Evolutionary conservation across 176 grass and related monocot genomes (phyloP).

Genomic region (Carex scoparia): DNA sequence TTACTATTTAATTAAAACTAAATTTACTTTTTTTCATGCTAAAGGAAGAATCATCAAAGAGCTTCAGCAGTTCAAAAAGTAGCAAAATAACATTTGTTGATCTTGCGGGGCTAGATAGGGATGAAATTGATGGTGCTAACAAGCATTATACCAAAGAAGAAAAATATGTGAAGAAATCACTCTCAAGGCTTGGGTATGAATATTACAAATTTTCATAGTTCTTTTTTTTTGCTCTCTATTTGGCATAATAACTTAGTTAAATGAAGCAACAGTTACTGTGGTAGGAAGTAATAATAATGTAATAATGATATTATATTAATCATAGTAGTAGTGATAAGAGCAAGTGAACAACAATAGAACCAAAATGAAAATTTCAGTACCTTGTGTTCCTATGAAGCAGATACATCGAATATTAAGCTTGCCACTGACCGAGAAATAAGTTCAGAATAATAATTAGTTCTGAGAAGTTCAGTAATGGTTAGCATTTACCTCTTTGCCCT

Average conservation of each 20-base stretch:
- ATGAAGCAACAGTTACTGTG: neutral
- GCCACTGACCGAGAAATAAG: neutral
- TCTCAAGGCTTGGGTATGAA: conserved; percentile 90
- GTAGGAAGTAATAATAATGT: neutral
- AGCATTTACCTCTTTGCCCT: neutral
- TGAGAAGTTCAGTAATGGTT: neutral
- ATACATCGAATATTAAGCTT: neutral
- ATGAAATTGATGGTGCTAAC: conserved; percentile 43
- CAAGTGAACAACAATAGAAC: neutral
- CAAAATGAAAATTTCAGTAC: neutral
- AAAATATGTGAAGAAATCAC: conserved; percentile 74
- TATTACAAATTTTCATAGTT: neutral
- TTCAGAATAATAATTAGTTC: neutral
- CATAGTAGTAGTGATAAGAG: neutral
- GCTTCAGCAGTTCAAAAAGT: conserved; percentile 76
- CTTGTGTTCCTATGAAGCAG: neutral
- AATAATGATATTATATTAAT: neutral
- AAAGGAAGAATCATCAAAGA: conserved; percentile 61
- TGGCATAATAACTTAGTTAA: neutral
- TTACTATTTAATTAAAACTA: conserved; percentile 4
- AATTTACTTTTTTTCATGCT: conserved; percentile 27
- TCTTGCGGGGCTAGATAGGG: conserved; percentile 71
- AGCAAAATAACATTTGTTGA: conserved; percentile 89
- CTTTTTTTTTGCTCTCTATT: neutral
- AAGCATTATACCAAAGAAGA: conserved; percentile 69